Conservation (phyloP, 768 basidiomycete genomes). For the Cubamyces lactineus region DNA sequence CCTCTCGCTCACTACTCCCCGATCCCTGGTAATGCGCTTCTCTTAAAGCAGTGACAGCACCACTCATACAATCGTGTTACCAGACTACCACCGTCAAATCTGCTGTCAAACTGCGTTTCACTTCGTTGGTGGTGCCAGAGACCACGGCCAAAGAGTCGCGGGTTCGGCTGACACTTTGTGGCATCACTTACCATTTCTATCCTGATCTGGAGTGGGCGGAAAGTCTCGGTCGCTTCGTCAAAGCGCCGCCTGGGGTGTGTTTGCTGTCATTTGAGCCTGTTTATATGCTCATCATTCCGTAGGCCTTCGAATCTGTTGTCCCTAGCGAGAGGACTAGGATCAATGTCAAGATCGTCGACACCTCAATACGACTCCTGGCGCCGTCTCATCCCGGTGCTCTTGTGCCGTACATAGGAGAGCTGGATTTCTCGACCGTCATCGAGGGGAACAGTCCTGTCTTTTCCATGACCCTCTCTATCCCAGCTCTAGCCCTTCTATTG, state of each 20-base stretch:
- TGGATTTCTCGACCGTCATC: slow-evolving; percentile 74
- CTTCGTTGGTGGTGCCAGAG: slow-evolving; percentile 61
- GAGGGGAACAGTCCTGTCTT: slow-evolving; percentile 65
- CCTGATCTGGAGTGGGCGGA: slow-evolving; percentile 65
- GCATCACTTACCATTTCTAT: slow-evolving; percentile 62
- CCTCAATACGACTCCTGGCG: slow-evolving; percentile 64
- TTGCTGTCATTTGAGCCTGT: neutral
- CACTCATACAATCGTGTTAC: neutral
- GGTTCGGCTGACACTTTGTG: slow-evolving; percentile 63
- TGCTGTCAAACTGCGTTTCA: slow-evolving; percentile 65
- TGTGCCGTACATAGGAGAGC: slow-evolving; percentile 65
- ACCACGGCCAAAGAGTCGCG: slow-evolving; percentile 78
- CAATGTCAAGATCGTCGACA: slow-evolving; percentile 63
- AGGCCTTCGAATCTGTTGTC: slow-evolving; percentile 92
- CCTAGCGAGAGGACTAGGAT: slow-evolving; percentile 86
- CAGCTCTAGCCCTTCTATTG: slow-evolving; percentile 53
- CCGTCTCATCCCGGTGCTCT: slow-evolving; percentile 64
- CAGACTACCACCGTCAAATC: slow-evolving; percentile 45
- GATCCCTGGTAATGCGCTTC: slow-evolving; percentile 54
- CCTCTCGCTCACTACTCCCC: slow-evolving; percentile 58
- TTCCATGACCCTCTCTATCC: slow-evolving; percentile 51
- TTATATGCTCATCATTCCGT: slow-evolving; percentile 19
- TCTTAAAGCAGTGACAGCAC: neutral
- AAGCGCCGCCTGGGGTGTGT: slow-evolving; percentile 88
- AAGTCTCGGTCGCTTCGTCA: slow-evolving; percentile 66